A percentile compares a stretch with the other conserved stretches of the same genome.
These are phyloP conservation scores for Botrytis squamosa DNA, from an alignment of 2,329 filamentous ascomycete species.

Conservation along the genomic window DNA sequence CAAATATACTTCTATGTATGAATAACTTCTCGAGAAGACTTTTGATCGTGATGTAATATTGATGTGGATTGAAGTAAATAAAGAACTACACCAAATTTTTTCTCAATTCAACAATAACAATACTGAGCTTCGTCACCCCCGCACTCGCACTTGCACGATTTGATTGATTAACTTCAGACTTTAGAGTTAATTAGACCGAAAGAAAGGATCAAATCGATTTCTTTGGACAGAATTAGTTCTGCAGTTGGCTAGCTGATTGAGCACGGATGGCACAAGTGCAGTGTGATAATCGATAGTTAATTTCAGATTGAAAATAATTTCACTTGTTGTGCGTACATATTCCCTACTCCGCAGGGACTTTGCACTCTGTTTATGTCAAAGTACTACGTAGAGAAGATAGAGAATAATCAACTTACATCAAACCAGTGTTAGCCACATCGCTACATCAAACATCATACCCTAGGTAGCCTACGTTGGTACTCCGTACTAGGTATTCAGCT, in stretches of 20 bases:
- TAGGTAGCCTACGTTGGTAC: neutral
- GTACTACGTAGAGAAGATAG: neutral
- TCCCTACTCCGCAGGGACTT: neutral
- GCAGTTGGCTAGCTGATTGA: neutral
- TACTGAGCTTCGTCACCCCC: neutral
- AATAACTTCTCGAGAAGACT: neutral
- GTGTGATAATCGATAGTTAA: neutral
- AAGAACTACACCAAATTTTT: neutral
- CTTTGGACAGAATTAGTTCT: neutral
- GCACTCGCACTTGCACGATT: neutral
- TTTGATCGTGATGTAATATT: neutral
- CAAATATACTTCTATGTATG: neutral
- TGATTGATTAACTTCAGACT: neutral
- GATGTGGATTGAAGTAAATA: neutral
- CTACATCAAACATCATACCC: neutral
- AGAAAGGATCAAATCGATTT: neutral
- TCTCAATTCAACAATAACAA: neutral
- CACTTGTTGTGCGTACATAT: neutral
- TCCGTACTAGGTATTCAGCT: neutral
- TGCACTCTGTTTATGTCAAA: neutral
- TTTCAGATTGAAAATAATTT: neutral
- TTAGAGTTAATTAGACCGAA: neutral
- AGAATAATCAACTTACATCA: neutral
- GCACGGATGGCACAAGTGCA: neutral
- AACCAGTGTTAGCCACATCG: neutral